Conservation (phyloP, 306 rosid genomes). For the Inga laurina region DNA sequence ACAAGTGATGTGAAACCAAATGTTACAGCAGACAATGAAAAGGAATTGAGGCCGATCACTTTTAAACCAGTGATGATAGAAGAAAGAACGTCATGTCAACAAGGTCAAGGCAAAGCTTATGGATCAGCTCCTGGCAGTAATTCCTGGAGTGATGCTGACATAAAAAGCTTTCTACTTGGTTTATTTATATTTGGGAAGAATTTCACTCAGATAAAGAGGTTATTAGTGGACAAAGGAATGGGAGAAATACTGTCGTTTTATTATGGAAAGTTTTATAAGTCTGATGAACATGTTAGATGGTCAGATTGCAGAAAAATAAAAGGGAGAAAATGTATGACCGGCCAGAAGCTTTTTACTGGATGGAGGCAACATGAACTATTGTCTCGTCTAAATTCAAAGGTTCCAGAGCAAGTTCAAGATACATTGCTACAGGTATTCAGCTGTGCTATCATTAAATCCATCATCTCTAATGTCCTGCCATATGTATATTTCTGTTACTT, state of each 20-base stretch:
- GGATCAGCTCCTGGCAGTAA: constrained; percentile 44
- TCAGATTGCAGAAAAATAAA: constrained; percentile 55
- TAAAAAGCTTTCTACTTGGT: constrained; percentile 65
- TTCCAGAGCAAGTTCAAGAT: constrained; percentile 52
- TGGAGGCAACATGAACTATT: constrained; percentile 65
- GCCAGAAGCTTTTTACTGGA: constrained; percentile 65
- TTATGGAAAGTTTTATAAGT: constrained; percentile 74
- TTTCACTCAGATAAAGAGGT: constrained; percentile 54
- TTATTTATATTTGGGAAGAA: constrained; percentile 77
- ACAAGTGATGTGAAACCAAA: constrained; percentile 36
- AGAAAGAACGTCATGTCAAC: constrained; percentile 27
- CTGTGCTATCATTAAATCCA: constrained; percentile 17
- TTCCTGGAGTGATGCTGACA: constrained; percentile 66
- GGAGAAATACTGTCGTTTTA: constrained; percentile 72
- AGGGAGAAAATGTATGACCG: constrained; percentile 56
- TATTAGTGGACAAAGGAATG: constrained; percentile 58
- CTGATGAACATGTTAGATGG: constrained; percentile 66
- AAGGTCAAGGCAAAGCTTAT: constrained; percentile 25
- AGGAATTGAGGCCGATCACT: constrained; percentile 25
- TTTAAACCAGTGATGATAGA: constrained; percentile 17
- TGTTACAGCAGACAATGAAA: constrained; percentile 23
- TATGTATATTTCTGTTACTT: constrained; percentile 11
- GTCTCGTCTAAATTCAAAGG: constrained; percentile 63
- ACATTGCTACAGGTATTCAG: constrained; percentile 61
- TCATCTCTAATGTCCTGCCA: constrained; percentile 7